Conservation (phyloP, 2,329 filamentous ascomycete genomes). For the Pyricularia sp. region DNA sequence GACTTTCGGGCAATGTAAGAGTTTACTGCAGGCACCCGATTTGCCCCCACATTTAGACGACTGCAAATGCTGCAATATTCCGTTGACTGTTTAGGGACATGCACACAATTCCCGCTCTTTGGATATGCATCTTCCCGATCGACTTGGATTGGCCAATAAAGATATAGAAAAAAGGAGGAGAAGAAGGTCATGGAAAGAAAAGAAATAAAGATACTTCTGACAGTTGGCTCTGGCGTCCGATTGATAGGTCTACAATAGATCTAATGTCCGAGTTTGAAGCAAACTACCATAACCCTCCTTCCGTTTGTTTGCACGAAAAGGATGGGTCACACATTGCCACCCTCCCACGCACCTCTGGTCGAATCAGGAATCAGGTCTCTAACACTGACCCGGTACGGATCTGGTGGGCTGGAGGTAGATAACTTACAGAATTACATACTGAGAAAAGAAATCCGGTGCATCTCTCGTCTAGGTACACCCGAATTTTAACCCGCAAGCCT, state of each 20-base stretch:
- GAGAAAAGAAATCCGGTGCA: neutral
- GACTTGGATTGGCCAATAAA: neutral
- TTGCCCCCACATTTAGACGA: neutral
- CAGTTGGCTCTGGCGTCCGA: neutral
- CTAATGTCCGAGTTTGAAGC: neutral
- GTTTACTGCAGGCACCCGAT: neutral
- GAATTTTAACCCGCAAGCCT: neutral
- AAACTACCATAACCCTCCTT: neutral
- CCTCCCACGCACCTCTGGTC: neutral
- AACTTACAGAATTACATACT: neutral
- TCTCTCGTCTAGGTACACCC: neutral
- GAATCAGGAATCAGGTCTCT: neutral
- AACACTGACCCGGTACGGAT: neutral
- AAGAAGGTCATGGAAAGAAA: no score
- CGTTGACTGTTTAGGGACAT: neutral
- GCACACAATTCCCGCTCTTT: neutral
- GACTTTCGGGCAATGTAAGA: neutral
- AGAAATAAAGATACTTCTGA: neutral
- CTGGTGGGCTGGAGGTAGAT: neutral
- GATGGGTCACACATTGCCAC: neutral
- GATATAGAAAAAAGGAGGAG: neutral
- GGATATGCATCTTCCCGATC: neutral
- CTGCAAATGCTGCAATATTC: neutral
- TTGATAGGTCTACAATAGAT: no score
- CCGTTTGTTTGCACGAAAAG: neutral